These are phyloP conservation scores for Cytospora leucostoma DNA, from an alignment of 2,329 filamentous ascomycete species.

Conservation along the genomic window DNA sequence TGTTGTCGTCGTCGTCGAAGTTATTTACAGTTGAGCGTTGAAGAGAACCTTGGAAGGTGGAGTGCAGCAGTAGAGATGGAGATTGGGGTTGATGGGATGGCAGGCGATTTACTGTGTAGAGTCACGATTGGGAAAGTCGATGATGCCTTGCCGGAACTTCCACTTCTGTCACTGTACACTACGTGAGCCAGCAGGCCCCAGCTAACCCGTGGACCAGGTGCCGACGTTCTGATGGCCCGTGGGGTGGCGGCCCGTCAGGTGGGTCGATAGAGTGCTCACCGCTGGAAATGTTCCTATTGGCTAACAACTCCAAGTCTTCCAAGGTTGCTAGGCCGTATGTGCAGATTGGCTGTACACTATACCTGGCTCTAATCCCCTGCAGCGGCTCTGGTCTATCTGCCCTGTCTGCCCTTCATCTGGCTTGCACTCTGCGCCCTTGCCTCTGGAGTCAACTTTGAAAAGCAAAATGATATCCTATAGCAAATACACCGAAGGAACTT, in stretches of 20 bases:
- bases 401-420: no score
- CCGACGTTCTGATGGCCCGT: not conserved
- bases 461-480: no score
- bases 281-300: not conserved
- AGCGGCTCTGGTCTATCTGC: no score
- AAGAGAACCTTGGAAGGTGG: not conserved
- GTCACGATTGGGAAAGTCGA: not conserved
- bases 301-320: not conserved
- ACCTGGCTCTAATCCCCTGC: no score
- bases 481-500: no score
- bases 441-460: no score
- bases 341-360: not conserved
- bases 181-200: no score
- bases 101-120: no score
- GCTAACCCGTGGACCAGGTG: not conserved
- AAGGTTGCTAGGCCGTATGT: not conserved
- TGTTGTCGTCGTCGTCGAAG: not conserved
- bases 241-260: not conserved
- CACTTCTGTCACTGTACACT: no score
- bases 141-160: not conserved
- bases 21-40: not conserved
- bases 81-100: not conserved
- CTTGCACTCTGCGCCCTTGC: no score
- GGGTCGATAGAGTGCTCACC: not conserved
- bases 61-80: not conserved